Percentiles rank a stretch among this genome's conserved stretches.
phyloP scores from a whole-genome alignment of 208 protist species.

The Perkinsela sp. region DNA sequence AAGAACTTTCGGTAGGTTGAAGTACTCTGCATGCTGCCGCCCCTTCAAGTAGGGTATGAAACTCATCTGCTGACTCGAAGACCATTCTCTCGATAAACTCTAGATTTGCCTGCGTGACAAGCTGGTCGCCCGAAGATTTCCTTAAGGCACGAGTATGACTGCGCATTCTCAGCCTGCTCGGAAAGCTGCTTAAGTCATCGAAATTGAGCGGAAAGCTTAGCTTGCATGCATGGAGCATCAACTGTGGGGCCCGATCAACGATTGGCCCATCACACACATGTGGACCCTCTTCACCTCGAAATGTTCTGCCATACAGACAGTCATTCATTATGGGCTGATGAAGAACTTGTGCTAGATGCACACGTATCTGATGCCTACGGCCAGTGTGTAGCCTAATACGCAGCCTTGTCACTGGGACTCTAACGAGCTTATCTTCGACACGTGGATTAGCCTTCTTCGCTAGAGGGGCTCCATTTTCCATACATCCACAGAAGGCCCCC shows the following conservation, averaged over 20 bases:
- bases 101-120: too few species aligned
- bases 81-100: too few species aligned
- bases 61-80: too few species aligned
- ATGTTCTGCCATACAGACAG: constrained; percentile 3
- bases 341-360: constrained; percentile 12
- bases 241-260: background rate
- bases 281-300: too few species aligned
- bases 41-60: too few species aligned
- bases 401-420: constrained; percentile 18
- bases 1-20: too few species aligned
- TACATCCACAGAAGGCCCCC: background rate
- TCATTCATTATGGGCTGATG: constrained; percentile 9
- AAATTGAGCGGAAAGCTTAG: constrained; percentile 7
- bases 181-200: background rate
- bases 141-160: too few species aligned
- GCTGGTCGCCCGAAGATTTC: too few species aligned
- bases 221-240: constrained; percentile 10
- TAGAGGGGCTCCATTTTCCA: constrained; percentile 5
- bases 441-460: constrained; percentile 9
- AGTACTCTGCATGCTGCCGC: too few species aligned
- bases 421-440: constrained; percentile 5
- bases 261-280: background rate
- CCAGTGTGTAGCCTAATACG: constrained; percentile 26
- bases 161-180: too few species aligned
- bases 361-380: constrained; percentile 48